Percentiles rank a stretch among this genome's conserved stretches.
Conservation (phyloP, 2,329 filamentous ascomycete genomes). For the Fusarium veterinarium region DNA sequence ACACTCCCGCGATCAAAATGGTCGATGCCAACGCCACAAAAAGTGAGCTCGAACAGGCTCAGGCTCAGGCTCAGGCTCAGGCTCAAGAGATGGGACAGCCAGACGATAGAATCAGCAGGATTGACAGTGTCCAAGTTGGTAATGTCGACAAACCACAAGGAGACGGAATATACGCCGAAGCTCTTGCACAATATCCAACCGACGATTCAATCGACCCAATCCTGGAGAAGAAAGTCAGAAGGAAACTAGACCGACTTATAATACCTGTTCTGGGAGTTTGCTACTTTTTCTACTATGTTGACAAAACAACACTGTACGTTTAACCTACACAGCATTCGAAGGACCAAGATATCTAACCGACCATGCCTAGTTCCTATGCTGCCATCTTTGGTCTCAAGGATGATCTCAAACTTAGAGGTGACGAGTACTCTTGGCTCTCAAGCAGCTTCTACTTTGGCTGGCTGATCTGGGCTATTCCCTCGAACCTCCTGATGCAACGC, state of each 20-base stretch:
- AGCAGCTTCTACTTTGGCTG: constrained; percentile 54
- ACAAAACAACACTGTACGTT: constrained; percentile 61
- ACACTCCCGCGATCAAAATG: neutral
- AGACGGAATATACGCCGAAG: constrained; percentile 50
- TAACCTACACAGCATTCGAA: too few species aligned
- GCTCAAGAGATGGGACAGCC: neutral
- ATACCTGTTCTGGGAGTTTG: constrained; percentile 53
- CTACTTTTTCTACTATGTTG: constrained; percentile 56
- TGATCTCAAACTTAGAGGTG: constrained; percentile 66
- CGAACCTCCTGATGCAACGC: constrained; percentile 48
- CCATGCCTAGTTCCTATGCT: constrained; percentile 61
- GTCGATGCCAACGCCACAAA: neutral
- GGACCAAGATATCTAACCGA: neutral
- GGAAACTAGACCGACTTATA: constrained; percentile 54
- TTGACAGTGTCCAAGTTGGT: neutral
- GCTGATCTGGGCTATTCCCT: constrained; percentile 52
- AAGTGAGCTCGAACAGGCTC: constrained; percentile 1
- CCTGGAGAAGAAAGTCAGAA: constrained; percentile 48
- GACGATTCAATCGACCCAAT: constrained; percentile 52
- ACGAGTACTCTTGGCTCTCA: constrained; percentile 63
- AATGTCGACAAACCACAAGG: constrained; percentile 15
- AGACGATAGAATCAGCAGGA: constrained; percentile 2
- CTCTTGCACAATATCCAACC: constrained; percentile 51
- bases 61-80: neutral
- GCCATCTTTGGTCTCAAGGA: constrained; percentile 73